A percentile compares a stretch with the other conserved stretches of the same genome.
Conservation (phyloP, 345 rosid genomes). For the Melastoma malabathricum region DNA sequence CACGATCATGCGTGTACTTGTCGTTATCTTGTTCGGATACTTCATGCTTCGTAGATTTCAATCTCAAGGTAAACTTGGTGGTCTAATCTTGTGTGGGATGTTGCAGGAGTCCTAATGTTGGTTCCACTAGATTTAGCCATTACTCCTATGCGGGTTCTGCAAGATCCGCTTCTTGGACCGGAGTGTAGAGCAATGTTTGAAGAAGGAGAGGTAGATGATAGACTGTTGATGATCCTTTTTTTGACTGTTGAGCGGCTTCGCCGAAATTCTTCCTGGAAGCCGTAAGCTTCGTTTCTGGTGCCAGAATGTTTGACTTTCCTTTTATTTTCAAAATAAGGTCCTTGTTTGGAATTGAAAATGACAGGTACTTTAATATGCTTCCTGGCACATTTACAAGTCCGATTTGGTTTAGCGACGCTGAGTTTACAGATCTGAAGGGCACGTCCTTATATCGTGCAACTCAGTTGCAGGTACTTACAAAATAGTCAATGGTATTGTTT, state of each 20-base stretch:
- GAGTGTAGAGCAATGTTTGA: slow-evolving; percentile 77
- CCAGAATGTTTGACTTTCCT: background rate
- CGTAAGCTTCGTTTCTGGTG: slow-evolving; percentile 23
- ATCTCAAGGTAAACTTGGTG: too few species aligned
- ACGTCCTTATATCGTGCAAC: slow-evolving; percentile 67
- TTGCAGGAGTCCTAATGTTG: slow-evolving; percentile 57
- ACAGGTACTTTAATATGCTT: slow-evolving; percentile 87
- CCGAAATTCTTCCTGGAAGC: slow-evolving; percentile 71
- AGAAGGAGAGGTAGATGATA: slow-evolving; percentile 80
- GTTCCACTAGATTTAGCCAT: slow-evolving; percentile 79
- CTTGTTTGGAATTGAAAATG: slow-evolving; percentile 9
- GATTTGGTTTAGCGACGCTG: slow-evolving; percentile 79
- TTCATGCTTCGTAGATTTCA: too few species aligned
- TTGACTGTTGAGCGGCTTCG: slow-evolving; percentile 72
- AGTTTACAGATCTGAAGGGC: slow-evolving; percentile 61
- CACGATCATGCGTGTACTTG: too few species aligned
- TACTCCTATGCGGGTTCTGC: slow-evolving; percentile 93
- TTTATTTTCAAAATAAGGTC: background rate
- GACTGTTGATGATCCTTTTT: slow-evolving; percentile 70
- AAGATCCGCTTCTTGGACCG: slow-evolving; percentile 80
- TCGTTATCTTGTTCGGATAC: too few species aligned
- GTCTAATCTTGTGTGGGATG: slow-evolving; percentile 2
- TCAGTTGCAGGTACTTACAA: slow-evolving; percentile 48
- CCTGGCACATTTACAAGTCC: slow-evolving; percentile 70
- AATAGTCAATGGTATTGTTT: background rate